Evolutionary conservation across 2,329 filamentous ascomycete species (phyloP).

Genomic region (Rhinocladiella mackenziei): DNA sequence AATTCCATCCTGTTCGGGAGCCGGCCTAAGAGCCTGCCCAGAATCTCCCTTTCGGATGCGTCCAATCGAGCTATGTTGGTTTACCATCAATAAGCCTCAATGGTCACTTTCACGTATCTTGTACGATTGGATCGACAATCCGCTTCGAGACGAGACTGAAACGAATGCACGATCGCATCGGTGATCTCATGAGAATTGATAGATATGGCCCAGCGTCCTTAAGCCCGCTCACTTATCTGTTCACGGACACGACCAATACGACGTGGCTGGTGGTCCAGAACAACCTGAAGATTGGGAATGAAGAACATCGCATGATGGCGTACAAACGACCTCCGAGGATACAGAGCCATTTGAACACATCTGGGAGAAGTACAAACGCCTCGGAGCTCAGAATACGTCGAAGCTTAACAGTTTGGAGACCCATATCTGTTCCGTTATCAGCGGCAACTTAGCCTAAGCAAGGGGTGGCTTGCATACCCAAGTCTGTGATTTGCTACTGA

Average conservation of each 20-base stretch:
- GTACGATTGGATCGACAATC: conserved; percentile 2
- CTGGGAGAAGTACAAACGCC: conserved; percentile 2
- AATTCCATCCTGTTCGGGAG: too few relatives aligned
- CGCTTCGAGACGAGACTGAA: too few relatives aligned
- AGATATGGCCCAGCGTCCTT: not conserved
- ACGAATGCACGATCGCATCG: too few relatives aligned
- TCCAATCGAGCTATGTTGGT: too few relatives aligned
- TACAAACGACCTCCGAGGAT: conserved; percentile 9
- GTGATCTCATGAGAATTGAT: not conserved
- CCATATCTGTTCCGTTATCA: conserved; percentile 19
- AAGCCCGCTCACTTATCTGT: not conserved
- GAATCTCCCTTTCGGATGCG: too few relatives aligned
- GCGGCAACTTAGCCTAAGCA: conserved; percentile 9
- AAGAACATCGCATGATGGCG: not conserved
- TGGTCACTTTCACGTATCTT: not conserved
- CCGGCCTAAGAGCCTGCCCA: too few relatives aligned
- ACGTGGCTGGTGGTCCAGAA: not conserved
- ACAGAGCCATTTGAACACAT: conserved; percentile 10
- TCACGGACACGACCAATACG: not conserved
- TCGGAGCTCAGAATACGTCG: conserved; percentile 14
- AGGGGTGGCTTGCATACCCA: conserved; percentile 10
- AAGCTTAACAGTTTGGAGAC: conserved; percentile 5
- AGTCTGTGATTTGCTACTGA: conserved; percentile 11
- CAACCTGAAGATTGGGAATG: not conserved
- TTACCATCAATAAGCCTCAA: too few relatives aligned